A percentile compares a stretch with the other conserved stretches of the same genome.
Evolutionary conservation across 805 yeast species (phyloP).

Genomic region (Saitoella complicata): DNA sequence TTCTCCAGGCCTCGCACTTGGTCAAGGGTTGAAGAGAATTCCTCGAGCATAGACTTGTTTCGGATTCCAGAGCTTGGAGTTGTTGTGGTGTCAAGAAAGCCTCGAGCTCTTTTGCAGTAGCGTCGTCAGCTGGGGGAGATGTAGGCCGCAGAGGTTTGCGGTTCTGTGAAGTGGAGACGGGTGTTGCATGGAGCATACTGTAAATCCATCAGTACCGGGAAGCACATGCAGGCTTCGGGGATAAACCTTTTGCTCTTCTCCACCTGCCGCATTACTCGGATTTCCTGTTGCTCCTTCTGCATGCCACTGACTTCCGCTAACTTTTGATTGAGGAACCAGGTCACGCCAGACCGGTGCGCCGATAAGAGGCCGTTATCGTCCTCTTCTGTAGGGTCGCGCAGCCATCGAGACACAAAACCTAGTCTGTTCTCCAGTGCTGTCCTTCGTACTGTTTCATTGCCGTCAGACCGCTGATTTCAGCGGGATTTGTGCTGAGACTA

Average conservation of each 20-base stretch:
- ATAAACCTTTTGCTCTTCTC: constrained; percentile 14
- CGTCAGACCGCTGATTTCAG: neutral
- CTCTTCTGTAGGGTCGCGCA: constrained; percentile 4
- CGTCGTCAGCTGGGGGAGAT: no score
- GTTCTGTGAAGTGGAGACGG: no score
- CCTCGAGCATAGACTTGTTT: constrained; percentile 22
- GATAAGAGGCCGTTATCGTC: constrained; percentile 17
- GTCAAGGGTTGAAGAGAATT: constrained; percentile 22
- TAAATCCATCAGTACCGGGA: no score
- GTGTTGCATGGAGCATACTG: no score
- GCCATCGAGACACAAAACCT: neutral
- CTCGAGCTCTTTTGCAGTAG: neutral
- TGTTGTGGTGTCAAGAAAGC: constrained; percentile 5
- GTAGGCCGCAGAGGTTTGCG: no score
- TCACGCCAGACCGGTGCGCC: constrained; percentile 24
- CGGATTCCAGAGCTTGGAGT: constrained; percentile 20
- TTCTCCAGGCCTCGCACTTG: constrained; percentile 25
- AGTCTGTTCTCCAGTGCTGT: neutral
- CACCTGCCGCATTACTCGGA: constrained; percentile 18
- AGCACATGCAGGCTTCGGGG: no score
- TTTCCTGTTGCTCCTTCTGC: constrained; percentile 23
- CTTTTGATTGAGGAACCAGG: constrained; percentile 20
- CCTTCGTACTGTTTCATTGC: neutral
- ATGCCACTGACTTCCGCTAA: constrained; percentile 19
- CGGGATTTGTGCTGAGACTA: no score